Evolutionary conservation across 2,329 filamentous ascomycete species (phyloP).

Genomic region (Fusarium xylarioides): DNA sequence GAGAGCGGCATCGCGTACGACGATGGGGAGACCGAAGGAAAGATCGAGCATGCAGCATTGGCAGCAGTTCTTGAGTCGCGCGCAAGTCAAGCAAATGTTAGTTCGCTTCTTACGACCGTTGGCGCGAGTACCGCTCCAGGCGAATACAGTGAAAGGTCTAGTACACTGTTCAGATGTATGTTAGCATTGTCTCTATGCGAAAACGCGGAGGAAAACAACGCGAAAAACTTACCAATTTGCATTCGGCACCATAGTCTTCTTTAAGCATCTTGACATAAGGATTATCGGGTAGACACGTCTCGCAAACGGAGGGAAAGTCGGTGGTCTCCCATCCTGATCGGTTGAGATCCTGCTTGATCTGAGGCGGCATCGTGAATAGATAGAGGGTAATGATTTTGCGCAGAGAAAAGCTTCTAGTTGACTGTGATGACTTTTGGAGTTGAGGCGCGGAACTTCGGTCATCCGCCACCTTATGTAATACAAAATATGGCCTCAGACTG

Average conservation of each 20-base stretch:
- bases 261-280: constrained; percentile 99
- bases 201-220: background rate
- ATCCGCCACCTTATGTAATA: constrained; percentile 42
- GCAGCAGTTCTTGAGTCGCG: constrained; percentile 97
- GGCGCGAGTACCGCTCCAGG: constrained; percentile 92
- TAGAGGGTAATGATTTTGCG: constrained; percentile 34
- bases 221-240: constrained; percentile 65
- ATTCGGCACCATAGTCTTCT: constrained; percentile 91
- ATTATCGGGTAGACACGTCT: constrained; percentile 94
- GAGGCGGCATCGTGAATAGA: constrained; percentile 72
- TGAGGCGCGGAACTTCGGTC: constrained; percentile 40
- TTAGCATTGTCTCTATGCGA: background rate
- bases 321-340: constrained; percentile 95
- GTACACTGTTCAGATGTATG: constrained; percentile 67
- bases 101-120: constrained; percentile 89
- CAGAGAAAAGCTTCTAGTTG: constrained; percentile 18
- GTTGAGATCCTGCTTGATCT: constrained; percentile 97
- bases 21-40: constrained; percentile 93
- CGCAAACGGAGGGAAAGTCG: constrained; percentile 87
- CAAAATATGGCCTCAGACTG: constrained; percentile 12
- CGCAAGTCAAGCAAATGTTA: constrained; percentile 95
- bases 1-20: constrained; percentile 92
- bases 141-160: constrained; percentile 93
- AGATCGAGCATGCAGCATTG: constrained; percentile 99
- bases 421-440: constrained; percentile 39